Evolutionary conservation across 768 basidiomycete species (phyloP).

Genomic region (Lactarius vividus): DNA sequence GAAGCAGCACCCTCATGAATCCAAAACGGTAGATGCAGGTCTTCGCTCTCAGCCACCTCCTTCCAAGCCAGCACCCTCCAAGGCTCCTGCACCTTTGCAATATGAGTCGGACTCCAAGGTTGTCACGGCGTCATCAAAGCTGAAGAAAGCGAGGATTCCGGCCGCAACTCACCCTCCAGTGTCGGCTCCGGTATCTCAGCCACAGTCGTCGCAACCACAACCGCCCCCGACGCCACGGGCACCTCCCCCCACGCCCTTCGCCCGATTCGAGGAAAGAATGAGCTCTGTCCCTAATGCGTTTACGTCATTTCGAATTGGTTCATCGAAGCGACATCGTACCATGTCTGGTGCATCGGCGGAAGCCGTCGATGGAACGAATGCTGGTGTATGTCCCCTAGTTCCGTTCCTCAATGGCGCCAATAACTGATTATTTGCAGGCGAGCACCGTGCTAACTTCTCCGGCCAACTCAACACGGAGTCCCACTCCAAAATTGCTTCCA

Average conservation of each 20-base stretch:
- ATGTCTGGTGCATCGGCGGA: constrained; percentile 75
- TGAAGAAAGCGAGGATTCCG: constrained; percentile 9
- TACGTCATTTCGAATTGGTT: constrained; percentile 61
- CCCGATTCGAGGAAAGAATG: constrained; percentile 28
- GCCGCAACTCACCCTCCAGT: background rate
- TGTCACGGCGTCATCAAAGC: constrained; percentile 2
- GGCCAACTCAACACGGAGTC: constrained; percentile 64
- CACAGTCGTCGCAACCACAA: background rate
- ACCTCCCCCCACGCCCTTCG: constrained; percentile 3
- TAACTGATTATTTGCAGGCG: constrained; percentile 38
- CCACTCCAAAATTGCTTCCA: constrained; percentile 54
- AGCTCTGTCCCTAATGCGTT: constrained; percentile 49
- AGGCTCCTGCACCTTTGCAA: constrained; percentile 3
- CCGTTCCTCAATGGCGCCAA: constrained; percentile 2
- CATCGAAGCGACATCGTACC: constrained; percentile 57
- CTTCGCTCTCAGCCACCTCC: constrained; percentile 4
- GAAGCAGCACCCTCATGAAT: constrained; percentile 18
- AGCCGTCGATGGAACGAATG: constrained; percentile 65
- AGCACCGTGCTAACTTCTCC: constrained; percentile 77
- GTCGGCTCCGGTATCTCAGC: background rate
- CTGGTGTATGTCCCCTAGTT: constrained; percentile 50
- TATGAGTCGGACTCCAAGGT: constrained; percentile 25
- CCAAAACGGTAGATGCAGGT: constrained; percentile 13
- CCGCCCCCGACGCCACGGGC: background rate
- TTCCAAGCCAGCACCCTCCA: constrained; percentile 15